Evolutionary conservation across 805 yeast species (phyloP).

Genomic region (Tetrapisispora fleetii): DNA sequence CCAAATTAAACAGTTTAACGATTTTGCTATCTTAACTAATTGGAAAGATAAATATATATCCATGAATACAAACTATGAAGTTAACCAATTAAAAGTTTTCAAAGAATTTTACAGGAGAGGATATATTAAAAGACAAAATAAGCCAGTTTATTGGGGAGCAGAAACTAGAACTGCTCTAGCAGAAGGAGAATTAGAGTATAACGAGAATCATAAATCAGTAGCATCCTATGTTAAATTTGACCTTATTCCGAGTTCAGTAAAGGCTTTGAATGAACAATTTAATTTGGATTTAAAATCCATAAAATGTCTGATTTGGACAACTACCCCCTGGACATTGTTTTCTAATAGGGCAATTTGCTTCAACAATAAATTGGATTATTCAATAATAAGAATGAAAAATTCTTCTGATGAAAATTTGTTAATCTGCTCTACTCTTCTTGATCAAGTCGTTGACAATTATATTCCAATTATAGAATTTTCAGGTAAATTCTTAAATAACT

Average conservation of each 20-base stretch:
- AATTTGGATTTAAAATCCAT: conserved; percentile 2
- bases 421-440: conserved; percentile 45
- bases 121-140: conserved; percentile 70
- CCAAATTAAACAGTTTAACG: conserved; percentile 56
- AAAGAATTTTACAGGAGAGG: conserved; percentile 52
- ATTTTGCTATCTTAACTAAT: conserved; percentile 76
- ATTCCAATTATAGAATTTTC: conserved; percentile 16
- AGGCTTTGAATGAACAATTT: conserved; percentile 3
- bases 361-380: conserved; percentile 49
- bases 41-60: conserved; percentile 70
- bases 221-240: conserved; percentile 68
- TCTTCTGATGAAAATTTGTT: conserved; percentile 37
- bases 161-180: conserved; percentile 92
- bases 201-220: conserved; percentile 53
- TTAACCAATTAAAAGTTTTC: conserved; percentile 65
- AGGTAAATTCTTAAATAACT: conserved; percentile 35
- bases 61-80: conserved; percentile 58
- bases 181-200: conserved; percentile 91
- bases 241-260: conserved; percentile 24
- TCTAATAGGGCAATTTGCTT: conserved; percentile 79
- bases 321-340: conserved; percentile 96
- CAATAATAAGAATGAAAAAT: conserved; percentile 31
- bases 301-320: conserved; percentile 75
- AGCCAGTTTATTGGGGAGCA: conserved; percentile 97
- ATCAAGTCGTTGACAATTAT: conserved; percentile 12